A percentile compares a stretch with the other conserved stretches of the same genome.
phyloP scores from a whole-genome alignment of 2,329 filamentous ascomycete species.

The Dichotomopilus funicola region DNA sequence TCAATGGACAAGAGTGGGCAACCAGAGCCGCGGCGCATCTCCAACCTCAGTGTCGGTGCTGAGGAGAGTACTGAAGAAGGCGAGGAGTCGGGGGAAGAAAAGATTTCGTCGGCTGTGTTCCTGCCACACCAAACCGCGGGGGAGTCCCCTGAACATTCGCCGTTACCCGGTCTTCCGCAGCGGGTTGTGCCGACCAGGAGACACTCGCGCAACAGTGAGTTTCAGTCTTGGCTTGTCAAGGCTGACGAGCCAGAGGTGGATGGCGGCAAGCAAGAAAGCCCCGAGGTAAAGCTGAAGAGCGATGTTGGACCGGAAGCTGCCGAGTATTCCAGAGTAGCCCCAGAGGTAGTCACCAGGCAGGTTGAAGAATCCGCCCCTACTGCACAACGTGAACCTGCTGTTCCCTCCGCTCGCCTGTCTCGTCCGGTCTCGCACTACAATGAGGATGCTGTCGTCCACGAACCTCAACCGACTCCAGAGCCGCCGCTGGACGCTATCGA shows the following conservation, averaged over 20 bases:
- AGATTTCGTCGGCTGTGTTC: slow-evolving; percentile 81
- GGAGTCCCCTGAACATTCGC: slow-evolving; percentile 27
- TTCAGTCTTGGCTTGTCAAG: slow-evolving; percentile 52
- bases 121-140: slow-evolving; percentile 63
- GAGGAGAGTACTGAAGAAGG: slow-evolving; percentile 40
- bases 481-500: slow-evolving; percentile 83
- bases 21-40: slow-evolving; percentile 29
- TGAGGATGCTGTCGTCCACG: slow-evolving; percentile 42
- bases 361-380: slow-evolving; percentile 36
- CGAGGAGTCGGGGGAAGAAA: slow-evolving; percentile 68
- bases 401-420: slow-evolving; percentile 29
- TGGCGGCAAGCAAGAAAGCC: slow-evolving; percentile 24
- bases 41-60: slow-evolving; percentile 34
- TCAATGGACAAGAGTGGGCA: slow-evolving; percentile 8
- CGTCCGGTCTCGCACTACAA: slow-evolving; percentile 38
- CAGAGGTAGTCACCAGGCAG: slow-evolving; percentile 23
- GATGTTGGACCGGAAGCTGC: slow-evolving; percentile 22
- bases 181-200: slow-evolving; percentile 18
- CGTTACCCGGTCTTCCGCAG: slow-evolving; percentile 17
- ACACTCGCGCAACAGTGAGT: slow-evolving; percentile 30
- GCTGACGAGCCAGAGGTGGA: slow-evolving; percentile 44
- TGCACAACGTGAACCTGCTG: slow-evolving; percentile 36
- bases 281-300: slow-evolving; percentile 23
- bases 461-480: slow-evolving; percentile 45
- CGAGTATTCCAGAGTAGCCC: slow-evolving; percentile 20